phyloP scores from a whole-genome alignment of 2,329 filamentous ascomycete genomes.

The Harringtonia lauricola region DNA sequence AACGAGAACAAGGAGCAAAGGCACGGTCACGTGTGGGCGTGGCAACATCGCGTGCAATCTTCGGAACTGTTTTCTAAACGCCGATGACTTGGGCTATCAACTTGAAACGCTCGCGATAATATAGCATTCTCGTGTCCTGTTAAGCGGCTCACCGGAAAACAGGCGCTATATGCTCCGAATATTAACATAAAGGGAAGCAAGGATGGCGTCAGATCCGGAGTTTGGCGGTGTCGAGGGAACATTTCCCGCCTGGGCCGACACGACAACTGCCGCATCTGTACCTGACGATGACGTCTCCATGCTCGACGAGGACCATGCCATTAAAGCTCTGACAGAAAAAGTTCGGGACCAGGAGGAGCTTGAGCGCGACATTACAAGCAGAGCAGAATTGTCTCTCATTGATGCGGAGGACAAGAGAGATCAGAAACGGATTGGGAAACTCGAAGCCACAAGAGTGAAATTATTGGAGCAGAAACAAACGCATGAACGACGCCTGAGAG shows the following conservation, averaged over 20 bases:
- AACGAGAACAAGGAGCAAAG: too few relatives aligned
- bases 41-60: conserved; percentile 5
- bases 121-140: too few relatives aligned
- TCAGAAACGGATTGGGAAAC: conserved; percentile 49
- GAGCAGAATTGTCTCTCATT: conserved; percentile 47
- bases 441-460: conserved; percentile 42
- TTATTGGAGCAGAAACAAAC: conserved; percentile 54
- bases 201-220: too few relatives aligned
- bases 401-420: conserved; percentile 54
- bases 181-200: too few relatives aligned
- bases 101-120: too few relatives aligned
- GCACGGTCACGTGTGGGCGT: conserved; percentile 10
- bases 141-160: too few relatives aligned
- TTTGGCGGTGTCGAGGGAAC: neutral
- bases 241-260: neutral
- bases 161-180: too few relatives aligned
- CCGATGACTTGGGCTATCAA: too few relatives aligned
- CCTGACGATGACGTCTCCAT: neutral
- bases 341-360: conserved; percentile 82
- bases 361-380: conserved; percentile 68
- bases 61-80: too few relatives aligned
- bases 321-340: conserved; percentile 53
- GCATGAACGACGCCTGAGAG: conserved; percentile 33
- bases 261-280: neutral
- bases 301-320: conserved; percentile 45